Evolutionary conservation across 1,284 basidiomycete genomes (phyloP).

Genomic region (Trichosporon sp.): DNA sequence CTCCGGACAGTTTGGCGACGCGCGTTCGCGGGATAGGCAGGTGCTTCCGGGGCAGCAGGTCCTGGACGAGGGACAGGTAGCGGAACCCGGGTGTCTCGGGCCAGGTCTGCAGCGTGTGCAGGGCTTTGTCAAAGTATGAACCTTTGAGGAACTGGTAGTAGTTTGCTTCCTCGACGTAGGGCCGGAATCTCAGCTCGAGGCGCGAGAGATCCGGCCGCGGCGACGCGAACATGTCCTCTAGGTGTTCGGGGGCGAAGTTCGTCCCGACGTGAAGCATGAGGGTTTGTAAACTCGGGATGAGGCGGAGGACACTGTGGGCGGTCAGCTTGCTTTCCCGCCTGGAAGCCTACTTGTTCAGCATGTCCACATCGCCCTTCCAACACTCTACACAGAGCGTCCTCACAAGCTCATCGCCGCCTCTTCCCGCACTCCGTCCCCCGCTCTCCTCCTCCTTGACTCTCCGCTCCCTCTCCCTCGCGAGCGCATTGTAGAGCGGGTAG

Average conservation of each 20-base stretch:
- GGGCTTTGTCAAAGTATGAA: slow-evolving; percentile 57
- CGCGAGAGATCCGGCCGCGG: slow-evolving; percentile 45
- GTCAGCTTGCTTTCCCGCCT: not conserved
- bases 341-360: slow-evolving; percentile 53
- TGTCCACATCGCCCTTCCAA: slow-evolving; percentile 56
- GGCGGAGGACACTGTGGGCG: slow-evolving; percentile 45
- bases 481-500: slow-evolving; percentile 4
- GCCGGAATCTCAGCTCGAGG: slow-evolving; percentile 55
- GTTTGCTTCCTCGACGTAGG: slow-evolving; percentile 56
- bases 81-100: slow-evolving; percentile 57
- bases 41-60: slow-evolving; percentile 52
- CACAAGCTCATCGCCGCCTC: slow-evolving; percentile 38
- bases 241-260: slow-evolving; percentile 57
- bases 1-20: slow-evolving; percentile 22
- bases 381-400: slow-evolving; percentile 32
- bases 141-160: slow-evolving; percentile 58
- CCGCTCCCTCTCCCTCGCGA: slow-evolving; percentile 24
- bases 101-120: slow-evolving; percentile 53
- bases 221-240: slow-evolving; percentile 53
- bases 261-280: slow-evolving; percentile 56
- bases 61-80: slow-evolving; percentile 55
- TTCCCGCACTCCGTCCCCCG: slow-evolving; percentile 29
- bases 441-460: slow-evolving; percentile 33
- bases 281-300: slow-evolving; percentile 44
- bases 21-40: slow-evolving; percentile 42